Evolutionary conservation across 768 basidiomycete genomes (phyloP), one percentile per base, ranked within the genome.

Genomic region (Lanmaoa pseudosensibilis): DNA sequence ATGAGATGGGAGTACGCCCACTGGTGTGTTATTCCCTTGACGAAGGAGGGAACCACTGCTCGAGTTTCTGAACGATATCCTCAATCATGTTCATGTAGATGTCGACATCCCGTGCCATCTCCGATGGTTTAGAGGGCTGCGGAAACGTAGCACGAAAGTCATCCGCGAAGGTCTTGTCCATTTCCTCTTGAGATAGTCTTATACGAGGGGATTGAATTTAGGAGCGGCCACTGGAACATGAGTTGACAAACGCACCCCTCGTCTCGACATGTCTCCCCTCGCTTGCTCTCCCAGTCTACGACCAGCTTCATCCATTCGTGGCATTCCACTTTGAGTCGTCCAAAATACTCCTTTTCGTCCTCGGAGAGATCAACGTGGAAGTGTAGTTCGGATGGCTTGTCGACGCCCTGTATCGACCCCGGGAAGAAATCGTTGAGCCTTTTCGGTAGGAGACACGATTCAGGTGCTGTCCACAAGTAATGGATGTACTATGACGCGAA

Each of bases 341-440:
- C 47, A 44, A 72, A 56, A 37, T 47, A 52, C n/a, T 13, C 45
- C 39, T 56, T 66, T 38, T 72, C 71, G 4, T 58, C 57, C 4
- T 65, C 59, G 10, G 60, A 63, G 12, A 72, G 61, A 50, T 59
- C 61, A 1, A 43, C 18, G 13, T 73, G 70, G 25, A 73, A 68
- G 19, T 59, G 51, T 23, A 66, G 19, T 18, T 54, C 52, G 4
- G 71, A 71, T 2, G 65, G 60, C 33, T 23, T 25, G 9, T 59
- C 21, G 2, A 30, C 1, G 19, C 52, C 60, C 9, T 52, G 34
- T 2, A 73, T 32, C n/a, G 57, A 69, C 8, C 66, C 67, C 9
- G 69, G 71, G 37, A 72, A 73, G 44, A 68, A 64, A 49, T 71
- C 61, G 5, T 68, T 63, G 32, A 71, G 53, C 21, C 52, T 46